Conservation (phyloP, 2,329 filamentous ascomycete genomes). For the Alternaria viburni region DNA sequence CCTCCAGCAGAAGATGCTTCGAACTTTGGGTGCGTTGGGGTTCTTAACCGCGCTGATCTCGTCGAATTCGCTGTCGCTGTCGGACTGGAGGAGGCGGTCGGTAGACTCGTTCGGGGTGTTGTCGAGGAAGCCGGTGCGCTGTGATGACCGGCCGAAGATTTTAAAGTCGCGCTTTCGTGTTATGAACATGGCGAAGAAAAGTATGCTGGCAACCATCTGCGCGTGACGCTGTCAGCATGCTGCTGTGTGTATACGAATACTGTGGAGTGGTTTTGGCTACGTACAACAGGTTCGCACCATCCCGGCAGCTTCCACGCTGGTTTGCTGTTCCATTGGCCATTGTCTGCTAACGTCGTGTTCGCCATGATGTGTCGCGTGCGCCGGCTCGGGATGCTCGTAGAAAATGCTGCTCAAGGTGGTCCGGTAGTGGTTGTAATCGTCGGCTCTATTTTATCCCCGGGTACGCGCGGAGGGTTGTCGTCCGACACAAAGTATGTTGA, state of each 20-base stretch:
- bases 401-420: background rate
- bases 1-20: constrained; percentile 59
- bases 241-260: background rate
- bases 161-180: constrained; percentile 55
- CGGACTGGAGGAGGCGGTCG: constrained; percentile 49
- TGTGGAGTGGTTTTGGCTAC: constrained; percentile 7
- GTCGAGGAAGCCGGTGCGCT: constrained; percentile 44
- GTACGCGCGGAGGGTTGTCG: background rate
- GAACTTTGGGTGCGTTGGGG: constrained; percentile 54
- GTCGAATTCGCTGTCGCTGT: constrained; percentile 47
- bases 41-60: constrained; percentile 47
- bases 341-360: constrained; percentile 18
- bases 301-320: constrained; percentile 52
- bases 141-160: constrained; percentile 45
- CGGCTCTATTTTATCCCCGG: background rate
- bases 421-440: background rate
- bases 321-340: constrained; percentile 47
- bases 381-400: background rate
- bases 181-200: constrained; percentile 57
- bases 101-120: constrained; percentile 45
- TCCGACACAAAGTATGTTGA: background rate
- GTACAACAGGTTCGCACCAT: constrained; percentile 51
- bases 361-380: constrained; percentile 15
- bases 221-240: constrained; percentile 11
- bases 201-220: constrained; percentile 59